Conservation (phyloP, 2,329 filamentous ascomycete genomes). For the Colletotrichum simmondsii region DNA sequence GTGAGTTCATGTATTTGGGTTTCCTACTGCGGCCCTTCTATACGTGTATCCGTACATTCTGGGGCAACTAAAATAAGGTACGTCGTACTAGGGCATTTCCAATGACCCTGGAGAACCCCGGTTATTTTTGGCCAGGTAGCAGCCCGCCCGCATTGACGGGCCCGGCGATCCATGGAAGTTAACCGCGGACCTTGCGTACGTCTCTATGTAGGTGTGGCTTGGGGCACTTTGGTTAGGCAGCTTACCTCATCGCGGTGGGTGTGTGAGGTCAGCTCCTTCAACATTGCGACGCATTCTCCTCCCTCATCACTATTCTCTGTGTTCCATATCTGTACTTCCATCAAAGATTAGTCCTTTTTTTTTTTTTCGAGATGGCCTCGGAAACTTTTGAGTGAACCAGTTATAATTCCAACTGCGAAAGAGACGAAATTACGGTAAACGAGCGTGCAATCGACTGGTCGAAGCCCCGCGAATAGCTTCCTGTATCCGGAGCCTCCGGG, state of each 20-base stretch:
- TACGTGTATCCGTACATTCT: neutral
- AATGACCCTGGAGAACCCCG: neutral
- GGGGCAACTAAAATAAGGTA: neutral
- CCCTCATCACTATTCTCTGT: neutral
- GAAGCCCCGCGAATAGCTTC: constrained; percentile 18
- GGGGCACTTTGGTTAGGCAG: neutral
- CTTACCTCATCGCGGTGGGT: constrained; percentile 32
- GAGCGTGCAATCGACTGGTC: neutral
- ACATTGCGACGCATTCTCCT: constrained; percentile 8
- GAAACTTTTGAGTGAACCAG: neutral
- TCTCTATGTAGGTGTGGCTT: constrained; percentile 6
- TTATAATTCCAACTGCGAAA: neutral
- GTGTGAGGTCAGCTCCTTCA: constrained; percentile 16
- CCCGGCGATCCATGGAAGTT: constrained; percentile 15
- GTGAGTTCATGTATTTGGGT: neutral
- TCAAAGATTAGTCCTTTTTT: neutral
- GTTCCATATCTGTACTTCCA: neutral
- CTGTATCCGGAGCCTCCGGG: constrained; percentile 24
- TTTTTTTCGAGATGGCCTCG: constrained; percentile 17
- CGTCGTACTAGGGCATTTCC: neutral
- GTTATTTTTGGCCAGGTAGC: neutral
- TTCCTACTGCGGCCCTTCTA: neutral
- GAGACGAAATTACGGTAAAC: neutral
- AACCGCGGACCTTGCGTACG: constrained; percentile 7
- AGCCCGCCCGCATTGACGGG: constrained; percentile 7